Evolutionary conservation across 1,139 yeast genomes (phyloP).

Genomic region (Zygosaccharomyces pseudobailii): DNA sequence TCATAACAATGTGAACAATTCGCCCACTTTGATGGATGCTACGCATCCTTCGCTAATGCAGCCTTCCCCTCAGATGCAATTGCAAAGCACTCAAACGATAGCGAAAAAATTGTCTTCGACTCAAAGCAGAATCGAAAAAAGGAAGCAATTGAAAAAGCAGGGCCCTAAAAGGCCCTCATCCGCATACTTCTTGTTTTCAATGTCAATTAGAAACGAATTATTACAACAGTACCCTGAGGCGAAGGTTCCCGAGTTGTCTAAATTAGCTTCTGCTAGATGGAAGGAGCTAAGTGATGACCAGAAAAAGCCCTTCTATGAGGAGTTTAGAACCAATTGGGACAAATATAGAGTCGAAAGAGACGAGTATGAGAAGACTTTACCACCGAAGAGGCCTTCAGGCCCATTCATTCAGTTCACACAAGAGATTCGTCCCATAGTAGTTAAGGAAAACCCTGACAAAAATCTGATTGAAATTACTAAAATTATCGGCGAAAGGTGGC

Average conservation of each 20-base stretch:
- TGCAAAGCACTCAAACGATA: conserved; percentile 11
- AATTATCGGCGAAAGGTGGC: conserved; percentile 36
- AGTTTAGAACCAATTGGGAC: conserved; percentile 35
- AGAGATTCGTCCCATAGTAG: conserved; percentile 32
- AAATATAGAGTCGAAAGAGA: conserved; percentile 34
- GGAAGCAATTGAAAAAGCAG: conserved; percentile 34
- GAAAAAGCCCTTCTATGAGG: conserved; percentile 34
- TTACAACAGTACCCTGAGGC: conserved; percentile 33
- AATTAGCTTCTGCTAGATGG: conserved; percentile 36
- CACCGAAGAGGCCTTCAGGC: conserved; percentile 37
- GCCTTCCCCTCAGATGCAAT: conserved; percentile 17
- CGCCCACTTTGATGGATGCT: conserved; percentile 24
- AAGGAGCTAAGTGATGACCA: conserved; percentile 32
- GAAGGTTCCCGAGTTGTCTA: conserved; percentile 35
- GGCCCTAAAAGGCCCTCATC: conserved; percentile 38
- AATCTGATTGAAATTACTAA: conserved; percentile 35
- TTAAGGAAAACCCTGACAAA: conserved; percentile 33
- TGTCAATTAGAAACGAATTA: conserved; percentile 32
- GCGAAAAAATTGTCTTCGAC: conserved; percentile 33
- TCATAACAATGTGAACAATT: conserved; percentile 19
- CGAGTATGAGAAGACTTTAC: conserved; percentile 33
- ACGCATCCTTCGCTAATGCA: conserved; percentile 22
- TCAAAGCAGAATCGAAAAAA: conserved; percentile 34
- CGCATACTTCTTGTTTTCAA: conserved; percentile 35
- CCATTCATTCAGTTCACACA: conserved; percentile 35